Evolutionary conservation across 306 rosid species (phyloP), one percentile per base, ranked within the genome.

Genomic region (Trifolium pratense): DNA sequence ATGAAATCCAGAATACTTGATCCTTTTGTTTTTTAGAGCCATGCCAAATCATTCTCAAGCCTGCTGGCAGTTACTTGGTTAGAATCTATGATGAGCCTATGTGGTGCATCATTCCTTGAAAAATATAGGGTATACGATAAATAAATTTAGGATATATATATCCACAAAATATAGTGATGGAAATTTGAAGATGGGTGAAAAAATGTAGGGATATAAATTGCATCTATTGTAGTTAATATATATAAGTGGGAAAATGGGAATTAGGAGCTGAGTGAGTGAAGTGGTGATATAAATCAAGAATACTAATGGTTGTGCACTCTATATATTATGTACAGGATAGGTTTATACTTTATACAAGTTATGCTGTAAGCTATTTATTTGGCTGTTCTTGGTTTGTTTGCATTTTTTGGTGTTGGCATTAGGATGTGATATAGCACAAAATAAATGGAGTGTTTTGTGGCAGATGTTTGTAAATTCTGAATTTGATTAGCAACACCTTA

Each of bases 331-430:
- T 21, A 17, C 7, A 20, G 66, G 64, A 31, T 71, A 63, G 53
- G 70, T 64, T 49, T 64, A 58, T 74, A 21, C 70, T 64, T 32
- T 48, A 58, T 74, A 56, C 36, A 36, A 60, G 69, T 60, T 72
- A 70, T 43, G 70, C 37, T 59, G 74, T 81, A 76, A 67, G 46
- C 76, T 72, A 20, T 53, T 75, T 68, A 20, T 45, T 70, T 17
- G 53, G 60, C 34, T 64, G 48, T 58, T 64, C 62, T 74, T 63
- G 63, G 55, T 17, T 79, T 53, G 49, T 46, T 62, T 74, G 73
- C 55, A 56, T 36, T 74, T 74, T 65, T 68, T 17, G 40, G 32
- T 20, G 21, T 36, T 68, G 60, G 29, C 25, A 68, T 16, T 67
- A 56, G 37, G 49, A 29, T 75, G 39, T 71, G 73, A 70, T 72